Percentiles rank a stretch among this genome's conserved stretches.
These are phyloP conservation scores for Isochrysis galbana DNA, from an alignment of 78 protist species.

Conservation along the genomic window DNA sequence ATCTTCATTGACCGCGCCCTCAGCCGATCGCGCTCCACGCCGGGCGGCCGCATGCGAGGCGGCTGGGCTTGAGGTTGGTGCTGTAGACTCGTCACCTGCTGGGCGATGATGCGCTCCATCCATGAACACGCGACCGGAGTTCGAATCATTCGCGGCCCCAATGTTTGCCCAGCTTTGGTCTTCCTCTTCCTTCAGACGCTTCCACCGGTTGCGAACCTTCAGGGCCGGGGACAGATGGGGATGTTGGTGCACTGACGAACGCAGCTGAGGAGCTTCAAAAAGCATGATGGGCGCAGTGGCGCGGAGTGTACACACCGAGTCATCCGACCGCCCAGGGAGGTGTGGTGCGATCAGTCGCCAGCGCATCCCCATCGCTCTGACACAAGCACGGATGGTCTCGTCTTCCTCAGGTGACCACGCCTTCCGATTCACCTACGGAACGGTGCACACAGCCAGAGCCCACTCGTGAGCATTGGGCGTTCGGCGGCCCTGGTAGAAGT, in stretches of 20 bases:
- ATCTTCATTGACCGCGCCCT: not conserved
- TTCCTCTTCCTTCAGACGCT: not conserved
- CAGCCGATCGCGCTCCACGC: not conserved
- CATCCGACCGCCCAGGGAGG: constrained; percentile 8
- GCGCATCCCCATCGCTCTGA: not conserved
- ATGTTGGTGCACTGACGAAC: too few relatives aligned
- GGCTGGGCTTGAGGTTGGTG: too few relatives aligned
- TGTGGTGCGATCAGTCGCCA: constrained; percentile 12
- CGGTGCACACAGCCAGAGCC: too few relatives aligned
- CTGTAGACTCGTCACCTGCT: too few relatives aligned
- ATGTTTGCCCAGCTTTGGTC: not conserved
- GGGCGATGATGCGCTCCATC: too few relatives aligned
- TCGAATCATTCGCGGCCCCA: not conserved
- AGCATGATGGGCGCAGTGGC: too few relatives aligned
- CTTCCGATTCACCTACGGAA: not conserved
- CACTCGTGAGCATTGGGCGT: too few relatives aligned
- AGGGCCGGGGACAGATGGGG: too few relatives aligned
- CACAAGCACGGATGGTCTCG: not conserved
- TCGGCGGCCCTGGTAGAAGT: too few relatives aligned
- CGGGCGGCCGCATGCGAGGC: not conserved
- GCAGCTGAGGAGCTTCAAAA: too few relatives aligned
- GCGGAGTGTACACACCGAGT: too few relatives aligned
- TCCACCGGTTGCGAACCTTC: constrained; percentile 27
- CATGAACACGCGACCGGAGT: not conserved
- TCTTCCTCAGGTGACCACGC: not conserved